phyloP scores from a whole-genome alignment of 2,329 filamentous ascomycete genomes.

The Arthrobotrys sinensis region DNA sequence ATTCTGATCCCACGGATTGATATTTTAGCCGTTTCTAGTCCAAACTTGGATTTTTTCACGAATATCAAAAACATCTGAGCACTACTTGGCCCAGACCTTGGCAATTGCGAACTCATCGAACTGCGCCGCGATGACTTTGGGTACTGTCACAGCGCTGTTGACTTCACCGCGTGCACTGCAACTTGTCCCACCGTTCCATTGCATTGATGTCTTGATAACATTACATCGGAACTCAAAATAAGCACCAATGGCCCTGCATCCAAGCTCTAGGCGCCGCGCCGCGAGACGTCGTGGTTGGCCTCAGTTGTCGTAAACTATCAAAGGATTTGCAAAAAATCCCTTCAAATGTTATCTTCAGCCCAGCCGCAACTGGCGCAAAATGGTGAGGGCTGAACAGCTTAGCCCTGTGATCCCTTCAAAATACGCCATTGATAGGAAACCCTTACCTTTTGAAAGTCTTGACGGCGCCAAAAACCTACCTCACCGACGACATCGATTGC shows the following conservation, averaged over 20 bases:
- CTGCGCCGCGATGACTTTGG: neutral
- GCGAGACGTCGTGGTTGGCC: neutral
- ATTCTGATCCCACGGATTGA: neutral
- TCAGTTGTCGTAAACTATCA: too few relatives aligned
- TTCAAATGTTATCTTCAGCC: neutral
- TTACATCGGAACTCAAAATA: conserved; percentile 4
- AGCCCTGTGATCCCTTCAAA: conserved; percentile 34
- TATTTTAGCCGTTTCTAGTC: neutral
- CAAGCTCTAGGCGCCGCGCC: conserved; percentile 2
- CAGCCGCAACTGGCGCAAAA: conserved; percentile 23
- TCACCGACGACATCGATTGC: neutral
- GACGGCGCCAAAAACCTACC: conserved; percentile 7
- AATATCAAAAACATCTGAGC: neutral
- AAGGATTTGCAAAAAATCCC: too few relatives aligned
- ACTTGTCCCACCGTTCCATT: neutral
- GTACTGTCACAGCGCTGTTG: neutral
- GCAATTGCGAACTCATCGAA: neutral
- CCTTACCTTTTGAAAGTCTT: neutral
- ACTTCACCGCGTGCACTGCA: neutral
- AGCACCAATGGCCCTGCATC: conserved; percentile 12
- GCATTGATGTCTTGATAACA: neutral
- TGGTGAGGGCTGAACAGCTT: conserved; percentile 6
- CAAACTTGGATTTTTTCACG: too few relatives aligned
- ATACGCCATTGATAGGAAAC: conserved; percentile 18
- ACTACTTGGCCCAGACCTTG: neutral